Conservation (phyloP, 23 red algal genomes). For the Cyanidiococcus yangmingshanensis region DNA sequence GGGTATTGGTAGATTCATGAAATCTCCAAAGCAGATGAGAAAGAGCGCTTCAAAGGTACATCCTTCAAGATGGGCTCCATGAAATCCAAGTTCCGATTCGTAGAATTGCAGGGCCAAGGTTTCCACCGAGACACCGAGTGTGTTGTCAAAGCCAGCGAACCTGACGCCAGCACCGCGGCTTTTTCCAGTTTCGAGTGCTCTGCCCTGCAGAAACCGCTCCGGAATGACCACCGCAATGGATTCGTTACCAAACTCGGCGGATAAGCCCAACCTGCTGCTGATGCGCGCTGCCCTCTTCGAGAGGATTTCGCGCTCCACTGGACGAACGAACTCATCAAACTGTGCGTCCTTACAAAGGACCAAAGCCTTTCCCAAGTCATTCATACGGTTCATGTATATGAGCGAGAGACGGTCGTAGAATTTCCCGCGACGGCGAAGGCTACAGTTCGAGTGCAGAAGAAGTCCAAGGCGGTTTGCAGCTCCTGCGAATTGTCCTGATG, state of each 20-base stretch:
- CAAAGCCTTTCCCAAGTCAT: neutral
- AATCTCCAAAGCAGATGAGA: conserved; percentile 14
- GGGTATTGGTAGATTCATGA: conserved; percentile 35
- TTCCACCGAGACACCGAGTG: conserved; percentile 37
- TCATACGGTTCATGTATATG: neutral
- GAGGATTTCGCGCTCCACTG: neutral
- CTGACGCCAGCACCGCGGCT: neutral
- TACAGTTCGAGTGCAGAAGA: neutral
- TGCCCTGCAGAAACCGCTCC: neutral
- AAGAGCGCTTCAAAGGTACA: conserved; percentile 34
- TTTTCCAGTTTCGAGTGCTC: neutral
- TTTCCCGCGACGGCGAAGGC: neutral
- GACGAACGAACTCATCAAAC: neutral
- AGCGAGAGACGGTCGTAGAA: conserved; percentile 13
- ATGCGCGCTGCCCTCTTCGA: neutral
- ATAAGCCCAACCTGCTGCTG: neutral
- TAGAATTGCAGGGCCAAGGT: conserved; percentile 57
- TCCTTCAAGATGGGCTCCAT: conserved; percentile 51
- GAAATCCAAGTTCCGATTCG: conserved; percentile 34
- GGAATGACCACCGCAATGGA: neutral
- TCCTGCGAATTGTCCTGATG: neutral
- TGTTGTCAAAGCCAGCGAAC: neutral
- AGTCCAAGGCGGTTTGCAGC: neutral
- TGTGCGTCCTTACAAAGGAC: neutral
- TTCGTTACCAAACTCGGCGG: neutral